Evolutionary conservation across 768 basidiomycete genomes (phyloP).

Genomic region (Auriscalpium orientale): DNA sequence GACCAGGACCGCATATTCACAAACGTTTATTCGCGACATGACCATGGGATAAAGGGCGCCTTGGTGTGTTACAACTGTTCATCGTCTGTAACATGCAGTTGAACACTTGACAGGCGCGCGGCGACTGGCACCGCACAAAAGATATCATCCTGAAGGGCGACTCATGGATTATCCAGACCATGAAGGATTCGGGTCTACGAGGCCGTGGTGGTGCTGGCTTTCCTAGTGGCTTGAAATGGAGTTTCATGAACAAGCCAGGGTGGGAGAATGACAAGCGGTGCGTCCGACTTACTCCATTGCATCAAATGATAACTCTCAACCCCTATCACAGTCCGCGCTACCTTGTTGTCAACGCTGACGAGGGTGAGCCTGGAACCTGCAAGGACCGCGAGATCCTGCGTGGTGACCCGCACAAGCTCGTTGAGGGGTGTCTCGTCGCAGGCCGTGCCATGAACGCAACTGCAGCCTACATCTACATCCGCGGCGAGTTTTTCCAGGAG

Average conservation of each 20-base stretch:
- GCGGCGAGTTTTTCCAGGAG: slow-evolving; percentile 96
- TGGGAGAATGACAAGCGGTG: slow-evolving; percentile 93
- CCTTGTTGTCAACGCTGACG: slow-evolving; percentile 96
- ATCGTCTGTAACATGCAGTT: background rate
- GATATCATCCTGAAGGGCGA: slow-evolving; percentile 94
- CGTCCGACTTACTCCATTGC: slow-evolving; percentile 10
- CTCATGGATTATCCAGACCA: slow-evolving; percentile 92
- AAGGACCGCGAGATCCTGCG: slow-evolving; percentile 98
- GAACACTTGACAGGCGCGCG: slow-evolving; percentile 53
- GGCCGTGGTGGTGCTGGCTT: slow-evolving; percentile 97
- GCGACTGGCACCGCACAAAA: slow-evolving; percentile 98
- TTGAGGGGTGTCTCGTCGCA: slow-evolving; percentile 96
- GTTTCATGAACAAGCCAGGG: slow-evolving; percentile 99
- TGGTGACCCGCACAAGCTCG: slow-evolving; percentile 96
- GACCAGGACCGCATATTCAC: slow-evolving; percentile 95
- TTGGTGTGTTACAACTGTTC: slow-evolving; percentile 41
- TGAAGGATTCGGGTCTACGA: slow-evolving; percentile 93
- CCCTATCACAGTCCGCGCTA: slow-evolving; percentile 72
- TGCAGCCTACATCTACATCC: slow-evolving; percentile 99
- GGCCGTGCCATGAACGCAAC: slow-evolving; percentile 96
- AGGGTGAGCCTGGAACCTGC: slow-evolving; percentile 98
- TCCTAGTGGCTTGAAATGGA: slow-evolving; percentile 95
- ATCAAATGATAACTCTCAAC: background rate
- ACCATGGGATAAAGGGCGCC: slow-evolving; percentile 91
- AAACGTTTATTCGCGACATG: slow-evolving; percentile 81